These are phyloP conservation scores for Cladophialophora yegresii DNA, from an alignment of 2,329 filamentous ascomycete species.

Conservation along the genomic window DNA sequence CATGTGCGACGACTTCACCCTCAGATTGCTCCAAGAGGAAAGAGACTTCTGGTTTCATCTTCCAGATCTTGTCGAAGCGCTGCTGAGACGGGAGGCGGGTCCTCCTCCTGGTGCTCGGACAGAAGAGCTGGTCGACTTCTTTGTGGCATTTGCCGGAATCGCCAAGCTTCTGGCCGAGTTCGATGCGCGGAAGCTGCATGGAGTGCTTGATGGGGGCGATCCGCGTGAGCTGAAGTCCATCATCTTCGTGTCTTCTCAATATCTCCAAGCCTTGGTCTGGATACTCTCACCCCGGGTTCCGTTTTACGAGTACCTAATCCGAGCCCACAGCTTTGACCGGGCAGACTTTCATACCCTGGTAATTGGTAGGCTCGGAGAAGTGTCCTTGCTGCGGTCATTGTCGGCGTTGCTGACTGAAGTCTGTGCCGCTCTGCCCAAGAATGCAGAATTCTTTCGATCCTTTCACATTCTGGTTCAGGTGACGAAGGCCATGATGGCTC, in stretches of 20 bases:
- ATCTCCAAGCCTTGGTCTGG: conserved; percentile 43
- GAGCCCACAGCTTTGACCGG: conserved; percentile 39
- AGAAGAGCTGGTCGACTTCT: conserved; percentile 45
- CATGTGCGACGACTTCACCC: conserved; percentile 41
- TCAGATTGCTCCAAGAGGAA: conserved; percentile 44
- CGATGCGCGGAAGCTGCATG: conserved; percentile 43
- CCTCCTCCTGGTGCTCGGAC: conserved; percentile 26
- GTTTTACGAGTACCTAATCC: conserved; percentile 43
- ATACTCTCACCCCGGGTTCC: conserved; percentile 43
- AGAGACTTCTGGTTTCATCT: conserved; percentile 51
- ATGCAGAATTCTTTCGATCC: conserved; percentile 24
- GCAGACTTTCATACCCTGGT: conserved; percentile 21
- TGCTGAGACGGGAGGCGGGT: conserved; percentile 44
- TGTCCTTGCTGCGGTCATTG: conserved; percentile 20
- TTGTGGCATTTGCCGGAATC: conserved; percentile 45
- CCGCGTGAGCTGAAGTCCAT: conserved; percentile 36
- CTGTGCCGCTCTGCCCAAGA: conserved; percentile 21
- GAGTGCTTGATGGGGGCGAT: conserved; percentile 39
- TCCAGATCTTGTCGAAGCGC: conserved; percentile 44
- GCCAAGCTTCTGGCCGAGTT: conserved; percentile 46
- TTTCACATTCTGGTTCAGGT: conserved; percentile 21
- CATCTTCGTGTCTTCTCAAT: conserved; percentile 39
- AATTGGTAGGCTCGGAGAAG: conserved; percentile 23
- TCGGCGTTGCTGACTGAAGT: conserved; percentile 26
- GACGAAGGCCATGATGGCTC: conserved; percentile 33